Base-by-base conservation (phyloP, 495 filamentous ascomycete species). In the Cercophora scortea region DNA sequence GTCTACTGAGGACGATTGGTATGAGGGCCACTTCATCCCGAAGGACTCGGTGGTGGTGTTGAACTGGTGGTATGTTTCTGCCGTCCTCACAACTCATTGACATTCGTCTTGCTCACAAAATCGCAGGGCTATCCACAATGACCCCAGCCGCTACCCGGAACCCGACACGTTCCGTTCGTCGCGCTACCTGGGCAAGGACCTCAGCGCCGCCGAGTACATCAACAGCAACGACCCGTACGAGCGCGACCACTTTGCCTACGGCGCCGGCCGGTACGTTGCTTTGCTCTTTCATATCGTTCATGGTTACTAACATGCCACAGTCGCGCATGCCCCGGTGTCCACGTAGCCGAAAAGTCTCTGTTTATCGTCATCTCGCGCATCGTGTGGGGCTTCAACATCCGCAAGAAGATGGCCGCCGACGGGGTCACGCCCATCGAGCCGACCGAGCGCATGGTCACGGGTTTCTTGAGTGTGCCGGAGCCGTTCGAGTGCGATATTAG, bases 241-340 rank as follows among this genome's bases (percentile, higher is more conserved):
- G 6, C 70, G 71, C 1, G 72, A 73, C 18, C 71, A 73, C 49
- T 70, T 71, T 8, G 61, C 59, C 8, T 83, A 79, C 58, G 76
- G 79, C 7, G 74, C 71, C 54, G 76, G 77, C 34, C 45, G 45
- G 43, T 45, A 25, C 25, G 25, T 45, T 45, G 42, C 25, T 6
- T 16, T 19, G 1, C 19, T 8, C 19, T 32, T 45, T 25, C 42
- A 38, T 38, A 7, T 38, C 12, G 12, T 12, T 7, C 12, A 7
- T 25, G n/a, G 17, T 18, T 6, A 10, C 19, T 32, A 25, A 16
- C 25, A 2, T 25, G 25, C 25, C 25, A 45, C 18, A 45, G 43
- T 5, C 43, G 43, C 12, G 8, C 43, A 19, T 45, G 43, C 43
- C 43, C 43, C 5, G 43, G 43, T 17, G 17, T 45, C 8, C 43